A percentile compares a stretch with the other conserved stretches of the same genome.
Conservation (phyloP, 768 basidiomycete genomes). For the Serendipita vermifera region DNA sequence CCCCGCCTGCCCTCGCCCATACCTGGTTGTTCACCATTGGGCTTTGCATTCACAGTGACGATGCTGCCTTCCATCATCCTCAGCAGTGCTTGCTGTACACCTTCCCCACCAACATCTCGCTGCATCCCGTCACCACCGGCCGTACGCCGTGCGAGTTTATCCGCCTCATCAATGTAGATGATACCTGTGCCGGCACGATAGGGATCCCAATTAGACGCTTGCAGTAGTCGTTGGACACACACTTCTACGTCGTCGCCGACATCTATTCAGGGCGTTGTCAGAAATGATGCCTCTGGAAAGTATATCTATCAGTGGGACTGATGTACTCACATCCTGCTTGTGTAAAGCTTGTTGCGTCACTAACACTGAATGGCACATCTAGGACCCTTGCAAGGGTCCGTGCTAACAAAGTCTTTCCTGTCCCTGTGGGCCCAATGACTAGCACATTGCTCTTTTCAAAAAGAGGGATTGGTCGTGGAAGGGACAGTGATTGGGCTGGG, state of each 20-base stretch:
- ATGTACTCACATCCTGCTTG: slow-evolving; percentile 37
- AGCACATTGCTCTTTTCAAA: slow-evolving; percentile 97
- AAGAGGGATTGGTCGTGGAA: slow-evolving; percentile 32
- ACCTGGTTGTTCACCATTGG: slow-evolving; percentile 10
- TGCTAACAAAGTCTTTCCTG: slow-evolving; percentile 84
- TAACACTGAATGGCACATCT: slow-evolving; percentile 88
- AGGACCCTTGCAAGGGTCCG: slow-evolving; percentile 80
- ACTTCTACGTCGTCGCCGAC: slow-evolving; percentile 96
- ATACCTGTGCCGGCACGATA: slow-evolving; percentile 80
- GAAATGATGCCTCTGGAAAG: slow-evolving; percentile 55
- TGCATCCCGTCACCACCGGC: slow-evolving; percentile 37
- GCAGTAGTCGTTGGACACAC: slow-evolving; percentile 73
- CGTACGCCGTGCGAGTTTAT: slow-evolving; percentile 73
- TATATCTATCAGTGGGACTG: background rate
- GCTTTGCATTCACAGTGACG: slow-evolving; percentile 66
- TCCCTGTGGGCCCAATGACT: slow-evolving; percentile 35
- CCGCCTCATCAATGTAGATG: slow-evolving; percentile 91
- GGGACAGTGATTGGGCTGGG: too few species aligned
- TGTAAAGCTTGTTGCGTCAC: slow-evolving; percentile 89
- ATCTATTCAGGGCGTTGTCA: slow-evolving; percentile 38
- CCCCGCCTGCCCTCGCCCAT: too few species aligned
- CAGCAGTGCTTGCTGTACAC: slow-evolving; percentile 85
- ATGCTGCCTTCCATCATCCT: slow-evolving; percentile 90
- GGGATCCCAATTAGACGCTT: slow-evolving; percentile 85
- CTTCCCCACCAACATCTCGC: slow-evolving; percentile 88